A percentile compares a stretch with the other conserved stretches of the same genome.
Evolutionary conservation across 129 eudicot genomes (phyloP).

Genomic region (Arctium minus): DNA sequence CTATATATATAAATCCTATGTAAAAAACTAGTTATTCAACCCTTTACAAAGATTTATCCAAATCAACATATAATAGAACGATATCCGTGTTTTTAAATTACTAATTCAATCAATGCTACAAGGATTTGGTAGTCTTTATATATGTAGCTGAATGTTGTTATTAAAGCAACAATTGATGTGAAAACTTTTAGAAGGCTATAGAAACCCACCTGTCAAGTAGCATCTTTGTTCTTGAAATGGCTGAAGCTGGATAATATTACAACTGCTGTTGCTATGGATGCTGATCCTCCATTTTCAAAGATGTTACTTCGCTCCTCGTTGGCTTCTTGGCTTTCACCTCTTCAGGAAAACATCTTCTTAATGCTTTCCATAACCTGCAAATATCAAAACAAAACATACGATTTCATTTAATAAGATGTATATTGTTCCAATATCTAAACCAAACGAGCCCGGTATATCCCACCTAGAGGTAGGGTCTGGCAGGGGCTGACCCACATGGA

Average conservation of each 20-base stretch:
- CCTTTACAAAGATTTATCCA: too few species aligned
- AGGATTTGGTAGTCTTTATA: too few species aligned
- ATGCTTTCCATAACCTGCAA: constrained; percentile 72
- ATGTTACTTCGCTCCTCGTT: constrained; percentile 71
- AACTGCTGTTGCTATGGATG: constrained; percentile 22
- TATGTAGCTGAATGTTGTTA: too few species aligned
- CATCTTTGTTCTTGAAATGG: too few species aligned
- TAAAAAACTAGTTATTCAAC: too few species aligned
- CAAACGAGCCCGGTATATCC: too few species aligned
- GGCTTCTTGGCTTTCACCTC: constrained; percentile 50
- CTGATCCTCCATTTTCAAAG: constrained; percentile 53
- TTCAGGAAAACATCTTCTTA: constrained; percentile 59
- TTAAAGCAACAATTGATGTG: neutral
- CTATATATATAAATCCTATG: too few species aligned
- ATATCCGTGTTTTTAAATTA: neutral
- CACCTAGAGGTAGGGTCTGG: too few species aligned
- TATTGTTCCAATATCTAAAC: neutral
- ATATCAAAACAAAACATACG: neutral
- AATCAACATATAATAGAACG: too few species aligned
- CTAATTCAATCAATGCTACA: neutral
- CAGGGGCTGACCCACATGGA: too few species aligned
- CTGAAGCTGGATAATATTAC: neutral
- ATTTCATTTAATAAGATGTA: neutral
- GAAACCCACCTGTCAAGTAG: too few species aligned
- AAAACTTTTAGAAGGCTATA: too few species aligned